Evolutionary conservation across 2,329 filamentous ascomycete species (phyloP), one percentile per base, ranked within the genome.

Genomic region (Aureobasidium sp.): DNA sequence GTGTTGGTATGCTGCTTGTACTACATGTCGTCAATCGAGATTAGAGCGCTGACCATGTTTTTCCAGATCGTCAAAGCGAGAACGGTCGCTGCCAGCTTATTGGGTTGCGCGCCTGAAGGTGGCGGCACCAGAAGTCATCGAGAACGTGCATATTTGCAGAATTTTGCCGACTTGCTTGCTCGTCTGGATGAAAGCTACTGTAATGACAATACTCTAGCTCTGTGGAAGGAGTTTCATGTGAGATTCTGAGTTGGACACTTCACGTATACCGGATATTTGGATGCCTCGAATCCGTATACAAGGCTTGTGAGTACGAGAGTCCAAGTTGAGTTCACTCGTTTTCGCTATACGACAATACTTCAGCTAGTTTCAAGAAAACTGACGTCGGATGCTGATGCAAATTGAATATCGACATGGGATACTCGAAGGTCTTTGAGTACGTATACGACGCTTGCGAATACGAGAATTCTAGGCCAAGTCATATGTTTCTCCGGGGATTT

Each of bases 131-230:
- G n/a, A 11, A 16, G 20, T 16, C 27, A 38, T 33, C 53, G 31
- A 23, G 53, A 29, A 18, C 15, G 36, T 11, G 15, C 18, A 13
- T 55, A 55, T 23, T 18, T 55, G 6, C 29, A 55, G 15, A 38
- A 25, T 18, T 55, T 55, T 11, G 53, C 53, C 36, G 53, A 55
- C n/a, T 11, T 55, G 6, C 53, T 55, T 5, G 53, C 53, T 20
- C 53, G 53, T 23, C 53, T 55, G 20, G 53, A 55, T 36, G n/a
- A 55, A 13, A 36, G 29, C n/a, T 55, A 55, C 23, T 33, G 36
- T 18, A 11, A 55, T 9, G 53, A 38, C 20, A 13, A 55, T 18
- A 38, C 29, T 8, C n/a, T 15, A 25, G n/a, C 10, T 20, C 10
- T 55, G 23, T 55, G 53, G 53, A 36, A 36, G 23, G 20, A 33